Conservation (phyloP, 306 rosid species). For the Vigna mungo region DNA sequence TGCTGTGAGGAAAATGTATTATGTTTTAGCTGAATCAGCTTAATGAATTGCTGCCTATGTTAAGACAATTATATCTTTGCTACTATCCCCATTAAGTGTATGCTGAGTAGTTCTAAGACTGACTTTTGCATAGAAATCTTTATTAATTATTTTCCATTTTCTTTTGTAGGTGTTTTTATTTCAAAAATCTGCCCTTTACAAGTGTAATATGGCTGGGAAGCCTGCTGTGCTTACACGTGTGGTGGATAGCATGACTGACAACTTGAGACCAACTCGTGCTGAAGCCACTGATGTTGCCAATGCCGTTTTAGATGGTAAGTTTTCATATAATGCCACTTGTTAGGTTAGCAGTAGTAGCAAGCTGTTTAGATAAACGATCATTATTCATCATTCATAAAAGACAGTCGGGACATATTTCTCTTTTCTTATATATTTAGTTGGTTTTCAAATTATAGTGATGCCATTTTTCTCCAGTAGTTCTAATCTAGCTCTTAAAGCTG, state of each 20-base stretch:
- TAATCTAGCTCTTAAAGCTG: constrained; percentile 2
- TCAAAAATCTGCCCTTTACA: constrained; percentile 94
- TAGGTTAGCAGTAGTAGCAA: constrained; percentile 14
- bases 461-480: constrained; percentile 8
- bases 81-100: constrained; percentile 7
- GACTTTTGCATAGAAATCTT: constrained; percentile 28
- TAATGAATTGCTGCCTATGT: constrained; percentile 2
- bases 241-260: constrained; percentile 98
- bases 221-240: constrained; percentile 99
- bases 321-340: constrained; percentile 34
- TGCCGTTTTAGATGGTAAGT: constrained; percentile 97
- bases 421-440: not conserved
- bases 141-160: constrained; percentile 28
- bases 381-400: not conserved
- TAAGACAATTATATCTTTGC: not conserved
- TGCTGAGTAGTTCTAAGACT: constrained; percentile 21
- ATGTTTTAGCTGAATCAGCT: constrained; percentile 21
- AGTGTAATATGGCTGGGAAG: constrained; percentile 99
- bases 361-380: constrained; percentile 5
- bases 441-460: not conserved
- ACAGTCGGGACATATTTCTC: not conserved
- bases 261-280: constrained; percentile 99
- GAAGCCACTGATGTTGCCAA: constrained; percentile 99
- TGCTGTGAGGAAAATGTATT: not conserved
- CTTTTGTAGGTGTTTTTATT: constrained; percentile 85